Evolutionary conservation across 2,329 filamentous ascomycete genomes (phyloP), one percentile per base, ranked within the genome.

Genomic region (Aspergillus pseudotamarii): DNA sequence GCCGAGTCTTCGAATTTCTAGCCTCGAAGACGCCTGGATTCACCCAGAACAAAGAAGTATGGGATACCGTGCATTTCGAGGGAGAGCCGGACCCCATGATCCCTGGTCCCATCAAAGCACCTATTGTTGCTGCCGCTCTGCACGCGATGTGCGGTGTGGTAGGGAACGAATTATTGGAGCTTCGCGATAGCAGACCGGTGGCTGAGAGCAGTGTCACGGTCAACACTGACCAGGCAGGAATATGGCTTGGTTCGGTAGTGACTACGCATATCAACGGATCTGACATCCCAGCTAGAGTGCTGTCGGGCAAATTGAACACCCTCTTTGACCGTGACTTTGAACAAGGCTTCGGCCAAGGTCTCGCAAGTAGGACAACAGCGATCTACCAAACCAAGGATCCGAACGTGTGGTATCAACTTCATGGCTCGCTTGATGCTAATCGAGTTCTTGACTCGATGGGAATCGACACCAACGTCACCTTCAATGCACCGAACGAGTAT

Each of bases 391-490:
- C 84, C 0, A 79, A 76, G n/a, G 72, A 81, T 38, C 71, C 76
- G 0, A 74, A 76, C 0, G 77, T 80, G 0, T 84, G 81, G 80
- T 86, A 83, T 68, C 82, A 82, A 12, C 74, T 86, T 0, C 82
- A 86, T 59, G 84, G 84, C 6, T 84, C 80, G 0, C 74, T 86
- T 51, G 71, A 83, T 41, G 79, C 82, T 0, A 69, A 71, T 2
- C 75, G 78, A 2, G 80, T 81, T 0, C 75, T 85, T 1, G 68
- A 74, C 30, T 78, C 80, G n/a, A 80, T 85, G 50, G 82, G 81
- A 5, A 76, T 86, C 57, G 72, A 82, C 56, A 70, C 76, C 32
- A 60, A 64, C n/a, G 65, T 71, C 4, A 48, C 60, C 0, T 61
- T 67, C 23, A 50, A 62, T 19, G 41, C 58, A 0, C 53, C 62